Evolutionary conservation across 768 basidiomycete species (phyloP).

Genomic region (Leccinellum albellum): DNA sequence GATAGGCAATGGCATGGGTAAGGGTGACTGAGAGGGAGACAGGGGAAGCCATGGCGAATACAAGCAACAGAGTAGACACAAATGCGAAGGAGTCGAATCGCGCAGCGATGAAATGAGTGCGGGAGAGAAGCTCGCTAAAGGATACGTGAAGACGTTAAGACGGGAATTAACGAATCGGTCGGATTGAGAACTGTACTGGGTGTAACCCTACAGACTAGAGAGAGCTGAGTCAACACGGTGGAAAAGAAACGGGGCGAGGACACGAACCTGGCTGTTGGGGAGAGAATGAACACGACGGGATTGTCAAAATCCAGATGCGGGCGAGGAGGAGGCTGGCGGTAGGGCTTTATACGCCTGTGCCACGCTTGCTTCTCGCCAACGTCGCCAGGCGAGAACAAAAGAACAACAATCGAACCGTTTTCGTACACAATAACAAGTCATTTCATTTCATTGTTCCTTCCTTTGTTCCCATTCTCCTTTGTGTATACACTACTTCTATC

Average conservation of each 20-base stretch:
- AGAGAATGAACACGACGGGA: conserved; percentile 21
- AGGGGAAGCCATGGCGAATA: conserved; percentile 28
- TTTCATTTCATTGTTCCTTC: conserved; percentile 19
- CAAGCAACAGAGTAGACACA: conserved; percentile 9
- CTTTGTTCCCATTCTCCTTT: conserved; percentile 19
- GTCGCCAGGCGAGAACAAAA: conserved; percentile 37
- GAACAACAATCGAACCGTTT: conserved; percentile 22
- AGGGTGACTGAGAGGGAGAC: conserved; percentile 62
- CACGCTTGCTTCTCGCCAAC: conserved; percentile 8
- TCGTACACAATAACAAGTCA: conserved; percentile 28
- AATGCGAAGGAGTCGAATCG: conserved; percentile 28
- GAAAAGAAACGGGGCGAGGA: not conserved
- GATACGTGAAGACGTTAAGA: conserved; percentile 26
- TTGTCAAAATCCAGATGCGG: conserved; percentile 36
- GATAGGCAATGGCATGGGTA: conserved; percentile 69
- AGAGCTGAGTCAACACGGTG: not conserved
- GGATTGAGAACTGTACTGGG: conserved; percentile 23
- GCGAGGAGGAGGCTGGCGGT: not conserved
- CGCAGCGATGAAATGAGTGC: conserved; percentile 30
- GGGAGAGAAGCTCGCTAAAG: conserved; percentile 23
- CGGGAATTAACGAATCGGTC: conserved; percentile 7
- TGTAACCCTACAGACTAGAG: conserved; percentile 27
- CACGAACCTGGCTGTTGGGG: conserved; percentile 29
- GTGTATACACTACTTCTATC: conserved; percentile 10
- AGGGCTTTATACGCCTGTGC: conserved; percentile 26